A percentile compares a stretch with the other conserved stretches of the same genome.
These are phyloP conservation scores for Scleromitrula shiraiana DNA, from an alignment of 2,329 filamentous ascomycete species.

Conservation along the genomic window DNA sequence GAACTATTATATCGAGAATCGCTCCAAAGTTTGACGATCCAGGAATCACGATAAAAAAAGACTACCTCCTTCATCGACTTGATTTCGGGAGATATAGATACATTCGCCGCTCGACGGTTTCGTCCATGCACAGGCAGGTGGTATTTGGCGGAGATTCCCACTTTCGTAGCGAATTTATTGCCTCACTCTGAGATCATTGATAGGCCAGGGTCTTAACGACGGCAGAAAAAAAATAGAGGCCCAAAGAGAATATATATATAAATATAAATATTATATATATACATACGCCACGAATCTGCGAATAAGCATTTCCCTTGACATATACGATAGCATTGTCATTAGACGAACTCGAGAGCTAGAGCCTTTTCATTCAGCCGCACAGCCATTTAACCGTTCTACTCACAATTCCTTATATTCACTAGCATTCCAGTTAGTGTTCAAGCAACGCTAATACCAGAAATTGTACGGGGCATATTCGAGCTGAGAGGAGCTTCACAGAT, in stretches of 20 bases:
- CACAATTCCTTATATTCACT: not conserved
- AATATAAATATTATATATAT: slow-evolving; percentile 6
- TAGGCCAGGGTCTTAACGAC: slow-evolving; percentile 1
- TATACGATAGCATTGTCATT: too few relatives aligned
- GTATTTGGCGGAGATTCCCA: not conserved
- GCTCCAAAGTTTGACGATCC: not conserved
- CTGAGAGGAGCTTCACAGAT: slow-evolving; percentile 25
- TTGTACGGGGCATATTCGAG: slow-evolving; percentile 15
- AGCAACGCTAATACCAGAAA: slow-evolving; percentile 6
- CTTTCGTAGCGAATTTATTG: slow-evolving; percentile 5
- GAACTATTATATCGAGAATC: not conserved
- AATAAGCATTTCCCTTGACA: too few relatives aligned
- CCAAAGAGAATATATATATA: not conserved
- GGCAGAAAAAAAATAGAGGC: not conserved
- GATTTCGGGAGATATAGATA: not conserved
- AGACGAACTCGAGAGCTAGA: not conserved
- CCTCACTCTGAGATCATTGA: slow-evolving; percentile 4
- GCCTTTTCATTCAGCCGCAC: slow-evolving; percentile 4
- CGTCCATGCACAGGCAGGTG: not conserved
- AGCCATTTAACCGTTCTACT: not conserved
- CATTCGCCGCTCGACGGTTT: not conserved
- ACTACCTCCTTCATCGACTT: not conserved
- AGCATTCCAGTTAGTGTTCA: not conserved
- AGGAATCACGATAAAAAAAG: too few relatives aligned
- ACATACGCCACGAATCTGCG: slow-evolving; percentile 1